phyloP scores from a whole-genome alignment of 2,329 filamentous ascomycete species.

The Aureobasidium melanogenum region DNA sequence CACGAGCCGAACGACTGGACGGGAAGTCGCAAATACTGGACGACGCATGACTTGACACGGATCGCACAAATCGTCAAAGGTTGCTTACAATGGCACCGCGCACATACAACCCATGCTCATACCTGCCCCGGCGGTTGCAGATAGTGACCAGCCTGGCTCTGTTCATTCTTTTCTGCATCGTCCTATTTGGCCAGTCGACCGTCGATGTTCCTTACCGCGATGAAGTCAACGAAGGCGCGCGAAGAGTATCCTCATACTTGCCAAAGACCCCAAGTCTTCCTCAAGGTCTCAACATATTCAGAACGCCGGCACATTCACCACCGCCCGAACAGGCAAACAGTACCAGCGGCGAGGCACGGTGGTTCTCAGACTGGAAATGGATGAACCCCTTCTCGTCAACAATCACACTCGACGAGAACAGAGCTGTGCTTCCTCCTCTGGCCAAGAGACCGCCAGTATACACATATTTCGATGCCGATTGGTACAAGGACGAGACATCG shows the following conservation, averaged over 20 bases:
- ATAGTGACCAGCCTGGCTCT: conserved; percentile 31
- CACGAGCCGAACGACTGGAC: background rate
- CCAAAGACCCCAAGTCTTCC: conserved; percentile 26
- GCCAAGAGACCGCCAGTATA: conserved; percentile 65
- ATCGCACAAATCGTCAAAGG: background rate
- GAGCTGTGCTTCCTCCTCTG: conserved; percentile 74
- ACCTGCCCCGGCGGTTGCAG: conserved; percentile 39
- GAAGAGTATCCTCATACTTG: conserved; percentile 30
- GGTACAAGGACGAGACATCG: conserved; percentile 53
- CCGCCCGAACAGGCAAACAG: conserved; percentile 68
- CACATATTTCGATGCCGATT: conserved; percentile 75
- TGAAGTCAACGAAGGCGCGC: conserved; percentile 30
- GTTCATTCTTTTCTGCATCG: conserved; percentile 30
- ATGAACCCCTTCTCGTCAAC: conserved; percentile 78
- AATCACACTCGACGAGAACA: conserved; percentile 69
- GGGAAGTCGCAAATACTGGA: background rate
- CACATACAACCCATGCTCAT: conserved; percentile 25
- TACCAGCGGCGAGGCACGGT: conserved; percentile 66
- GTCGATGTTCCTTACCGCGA: conserved; percentile 26
- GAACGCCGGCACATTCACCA: conserved; percentile 60
- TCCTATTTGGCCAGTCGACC: conserved; percentile 26
- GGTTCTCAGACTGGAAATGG: conserved; percentile 89
- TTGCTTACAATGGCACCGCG: conserved; percentile 10
- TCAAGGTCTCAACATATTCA: conserved; percentile 52
- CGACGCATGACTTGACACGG: conserved; percentile 9